These are phyloP conservation scores for Magnolia sinica DNA, from an alignment of 164 flowering plant species.

Conservation along the genomic window DNA sequence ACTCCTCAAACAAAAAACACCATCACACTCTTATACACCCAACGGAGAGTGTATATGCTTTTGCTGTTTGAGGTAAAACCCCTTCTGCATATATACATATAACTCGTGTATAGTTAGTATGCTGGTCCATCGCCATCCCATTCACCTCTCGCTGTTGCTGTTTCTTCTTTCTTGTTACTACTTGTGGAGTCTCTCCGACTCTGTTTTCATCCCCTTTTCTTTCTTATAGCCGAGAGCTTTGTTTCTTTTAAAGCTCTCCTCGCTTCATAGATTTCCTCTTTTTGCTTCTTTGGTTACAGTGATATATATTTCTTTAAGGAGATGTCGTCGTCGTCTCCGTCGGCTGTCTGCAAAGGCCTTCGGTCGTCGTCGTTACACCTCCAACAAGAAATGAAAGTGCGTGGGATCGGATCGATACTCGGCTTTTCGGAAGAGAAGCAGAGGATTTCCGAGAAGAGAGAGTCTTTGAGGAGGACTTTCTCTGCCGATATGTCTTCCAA, in stretches of 20 bases:
- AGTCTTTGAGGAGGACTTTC: conserved; percentile 49
- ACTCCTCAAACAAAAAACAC: neutral
- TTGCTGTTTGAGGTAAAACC: neutral
- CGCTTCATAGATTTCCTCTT: neutral
- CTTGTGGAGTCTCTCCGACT: neutral
- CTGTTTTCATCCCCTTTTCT: neutral
- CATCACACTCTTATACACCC: neutral
- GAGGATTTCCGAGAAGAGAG: conserved; percentile 7
- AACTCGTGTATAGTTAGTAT: no score
- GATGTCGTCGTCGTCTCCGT: conserved; percentile 6
- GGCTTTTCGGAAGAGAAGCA: conserved; percentile 18
- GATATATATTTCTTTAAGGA: neutral
- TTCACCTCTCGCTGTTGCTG: neutral
- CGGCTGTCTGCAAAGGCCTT: conserved; percentile 19
- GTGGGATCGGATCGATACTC: conserved; percentile 55
- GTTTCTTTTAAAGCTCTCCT: neutral
- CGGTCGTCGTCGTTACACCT: conserved; percentile 9
- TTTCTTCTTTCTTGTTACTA: neutral
- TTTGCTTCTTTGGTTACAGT: neutral
- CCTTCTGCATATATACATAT: no score
- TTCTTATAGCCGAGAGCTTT: neutral
- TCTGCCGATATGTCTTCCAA: conserved; percentile 73
- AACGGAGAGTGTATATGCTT: neutral
- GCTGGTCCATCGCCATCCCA: neutral
- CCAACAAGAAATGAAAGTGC: conserved; percentile 24